phyloP scores from a whole-genome alignment of 257 asterid species.

The Agastache rugosa region DNA sequence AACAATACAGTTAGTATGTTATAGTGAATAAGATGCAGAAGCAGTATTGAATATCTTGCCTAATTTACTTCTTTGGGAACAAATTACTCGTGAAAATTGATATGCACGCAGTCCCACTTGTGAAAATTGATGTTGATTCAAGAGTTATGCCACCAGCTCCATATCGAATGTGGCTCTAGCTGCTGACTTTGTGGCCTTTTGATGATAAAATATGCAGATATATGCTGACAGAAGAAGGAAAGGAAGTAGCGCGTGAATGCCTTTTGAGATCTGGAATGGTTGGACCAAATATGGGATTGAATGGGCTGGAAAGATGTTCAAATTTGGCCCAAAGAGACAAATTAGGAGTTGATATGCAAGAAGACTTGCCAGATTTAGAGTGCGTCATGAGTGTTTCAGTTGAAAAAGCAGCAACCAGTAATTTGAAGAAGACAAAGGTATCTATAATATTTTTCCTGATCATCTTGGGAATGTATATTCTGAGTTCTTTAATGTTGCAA shows the following conservation, averaged over 20 bases:
- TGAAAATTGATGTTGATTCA: neutral
- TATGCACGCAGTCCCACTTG: conserved; percentile 6
- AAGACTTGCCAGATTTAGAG: conserved; percentile 44
- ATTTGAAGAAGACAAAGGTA: conserved; percentile 48
- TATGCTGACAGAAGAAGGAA: conserved; percentile 96
- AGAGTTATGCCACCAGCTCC: conserved; percentile 1
- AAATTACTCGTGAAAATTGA: neutral
- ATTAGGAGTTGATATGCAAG: conserved; percentile 39
- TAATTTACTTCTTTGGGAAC: neutral
- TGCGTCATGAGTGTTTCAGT: conserved; percentile 40
- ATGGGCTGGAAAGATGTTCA: conserved; percentile 41
- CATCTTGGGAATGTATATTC: conserved; percentile 65
- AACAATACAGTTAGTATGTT: neutral
- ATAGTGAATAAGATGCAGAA: neutral
- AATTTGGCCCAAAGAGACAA: conserved; percentile 45
- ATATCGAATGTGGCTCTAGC: conserved; percentile 24
- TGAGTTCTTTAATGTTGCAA: conserved; percentile 22
- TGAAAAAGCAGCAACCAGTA: conserved; percentile 46
- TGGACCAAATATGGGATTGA: conserved; percentile 45
- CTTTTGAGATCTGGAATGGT: conserved; percentile 73
- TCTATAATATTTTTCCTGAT: conserved; percentile 57
- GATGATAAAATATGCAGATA: conserved; percentile 57
- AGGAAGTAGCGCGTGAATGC: conserved; percentile 82
- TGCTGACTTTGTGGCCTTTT: conserved; percentile 13
- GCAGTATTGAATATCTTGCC: conserved; percentile 12